phyloP scores from a whole-genome alignment of 108 stramenopile species.

The Conticribra weissflogii region DNA sequence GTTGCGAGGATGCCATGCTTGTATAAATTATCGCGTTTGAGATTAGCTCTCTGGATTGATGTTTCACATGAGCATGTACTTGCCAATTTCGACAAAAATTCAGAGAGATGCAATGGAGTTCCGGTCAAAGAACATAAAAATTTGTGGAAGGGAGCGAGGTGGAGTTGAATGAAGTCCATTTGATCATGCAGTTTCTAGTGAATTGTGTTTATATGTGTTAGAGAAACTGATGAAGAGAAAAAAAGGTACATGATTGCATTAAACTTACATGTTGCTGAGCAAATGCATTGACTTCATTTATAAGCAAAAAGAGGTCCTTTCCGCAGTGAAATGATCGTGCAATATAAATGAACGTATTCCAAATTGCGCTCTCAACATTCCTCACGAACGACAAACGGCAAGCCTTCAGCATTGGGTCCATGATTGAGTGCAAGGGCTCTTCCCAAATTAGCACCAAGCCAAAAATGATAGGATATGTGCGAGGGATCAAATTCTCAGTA shows the following conservation, averaged over 20 bases:
- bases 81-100: slow-evolving; percentile 6
- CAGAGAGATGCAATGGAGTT: slow-evolving; percentile 2
- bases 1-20: neutral
- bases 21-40: slow-evolving; percentile 11
- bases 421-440: slow-evolving; percentile 5
- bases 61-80: neutral
- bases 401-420: slow-evolving; percentile 20
- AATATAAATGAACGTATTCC: slow-evolving; percentile 18
- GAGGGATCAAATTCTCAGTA: slow-evolving; percentile 10
- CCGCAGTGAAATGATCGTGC: slow-evolving; percentile 6
- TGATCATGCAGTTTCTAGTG: slow-evolving; percentile 18
- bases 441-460: slow-evolving; percentile 12
- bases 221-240: neutral
- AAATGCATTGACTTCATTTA: slow-evolving; percentile 16
- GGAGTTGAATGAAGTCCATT: slow-evolving; percentile 12
- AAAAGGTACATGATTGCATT: neutral
- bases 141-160: slow-evolving; percentile 14
- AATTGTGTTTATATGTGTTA: too few species aligned
- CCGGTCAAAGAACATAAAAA: slow-evolving; percentile 18
- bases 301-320: slow-evolving; percentile 8
- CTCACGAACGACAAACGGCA: slow-evolving; percentile 23
- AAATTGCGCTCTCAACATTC: slow-evolving; percentile 11
- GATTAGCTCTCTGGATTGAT: slow-evolving; percentile 4
- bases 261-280: slow-evolving; percentile 10
- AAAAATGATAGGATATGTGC: slow-evolving; percentile 14